A percentile compares a stretch with the other conserved stretches of the same genome.
These are phyloP conservation scores for Aspergillus novoparasiticus DNA, from an alignment of 2,329 filamentous ascomycete species.

Conservation along the genomic window DNA sequence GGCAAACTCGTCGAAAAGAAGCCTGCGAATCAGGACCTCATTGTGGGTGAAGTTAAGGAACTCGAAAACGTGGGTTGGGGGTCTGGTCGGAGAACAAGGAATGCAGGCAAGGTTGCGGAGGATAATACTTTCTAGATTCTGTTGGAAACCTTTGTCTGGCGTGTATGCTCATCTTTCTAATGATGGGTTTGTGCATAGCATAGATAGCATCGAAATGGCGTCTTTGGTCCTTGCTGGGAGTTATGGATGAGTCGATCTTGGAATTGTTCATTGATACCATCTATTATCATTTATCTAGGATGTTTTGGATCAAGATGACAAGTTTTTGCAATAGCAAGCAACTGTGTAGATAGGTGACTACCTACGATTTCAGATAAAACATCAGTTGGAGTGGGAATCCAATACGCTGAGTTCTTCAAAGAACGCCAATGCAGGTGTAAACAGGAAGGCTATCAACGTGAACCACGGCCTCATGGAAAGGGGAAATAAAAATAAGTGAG, in stretches of 20 bases:
- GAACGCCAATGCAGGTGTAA: constrained; percentile 4
- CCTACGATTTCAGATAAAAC: not conserved
- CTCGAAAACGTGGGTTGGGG: constrained; percentile 39
- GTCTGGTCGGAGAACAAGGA: constrained; percentile 38
- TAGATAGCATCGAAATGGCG: constrained; percentile 6
- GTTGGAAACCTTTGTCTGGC: not conserved
- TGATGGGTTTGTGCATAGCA: not conserved
- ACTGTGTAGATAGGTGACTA: not conserved
- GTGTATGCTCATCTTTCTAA: not conserved
- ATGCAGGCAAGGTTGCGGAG: constrained; percentile 27
- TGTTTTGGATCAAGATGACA: not conserved
- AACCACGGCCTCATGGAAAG: not conserved
- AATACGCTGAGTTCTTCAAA: constrained; percentile 3
- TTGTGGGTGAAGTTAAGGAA: constrained; percentile 36
- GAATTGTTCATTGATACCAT: not conserved
- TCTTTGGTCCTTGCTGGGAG: not conserved
- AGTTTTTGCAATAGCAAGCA: not conserved
- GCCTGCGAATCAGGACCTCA: constrained; percentile 16
- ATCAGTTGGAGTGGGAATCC: not conserved
- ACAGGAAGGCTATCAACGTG: not conserved
- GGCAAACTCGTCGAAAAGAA: constrained; percentile 46
- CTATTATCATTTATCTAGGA: not conserved
- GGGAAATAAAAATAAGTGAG: constrained; percentile 1
- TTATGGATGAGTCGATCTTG: not conserved
- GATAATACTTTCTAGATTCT: constrained; percentile 10